Evolutionary conservation across 306 rosid species (phyloP).

Genomic region (Vachellia pachyceras): DNA sequence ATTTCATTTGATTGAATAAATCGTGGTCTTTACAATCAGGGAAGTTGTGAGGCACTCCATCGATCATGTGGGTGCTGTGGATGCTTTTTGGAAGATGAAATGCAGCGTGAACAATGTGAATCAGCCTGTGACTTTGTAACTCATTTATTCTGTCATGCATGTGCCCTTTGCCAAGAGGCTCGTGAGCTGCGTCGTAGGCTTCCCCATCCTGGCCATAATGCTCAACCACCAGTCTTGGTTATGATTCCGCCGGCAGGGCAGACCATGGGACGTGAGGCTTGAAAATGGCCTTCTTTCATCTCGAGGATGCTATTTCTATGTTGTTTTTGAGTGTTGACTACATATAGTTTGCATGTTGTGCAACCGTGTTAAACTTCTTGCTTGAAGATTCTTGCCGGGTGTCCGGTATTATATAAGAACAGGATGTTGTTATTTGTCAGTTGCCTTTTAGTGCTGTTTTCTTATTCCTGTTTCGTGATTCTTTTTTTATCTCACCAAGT

Average conservation of each 20-base stretch:
- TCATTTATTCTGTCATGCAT: slow-evolving; percentile 82
- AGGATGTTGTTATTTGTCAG: slow-evolving; percentile 1
- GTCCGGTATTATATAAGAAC: slow-evolving; percentile 33
- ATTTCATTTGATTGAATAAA: slow-evolving; percentile 20
- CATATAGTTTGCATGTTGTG: slow-evolving; percentile 23
- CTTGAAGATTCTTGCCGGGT: slow-evolving; percentile 26
- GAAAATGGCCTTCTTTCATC: slow-evolving; percentile 28
- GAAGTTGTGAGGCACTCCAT: slow-evolving; percentile 77
- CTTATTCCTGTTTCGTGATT: slow-evolving; percentile 21
- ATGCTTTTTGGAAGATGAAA: slow-evolving; percentile 74
- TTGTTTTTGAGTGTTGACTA: slow-evolving; percentile 23
- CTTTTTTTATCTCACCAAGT: slow-evolving; percentile 25
- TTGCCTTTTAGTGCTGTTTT: slow-evolving; percentile 25
- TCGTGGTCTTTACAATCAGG: slow-evolving; percentile 61
- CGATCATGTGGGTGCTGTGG: slow-evolving; percentile 94
- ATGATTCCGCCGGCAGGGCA: slow-evolving; percentile 95
- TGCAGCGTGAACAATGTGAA: slow-evolving; percentile 86
- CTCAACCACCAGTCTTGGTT: slow-evolving; percentile 70
- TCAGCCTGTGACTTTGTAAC: slow-evolving; percentile 80
- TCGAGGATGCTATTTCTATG: slow-evolving; percentile 31
- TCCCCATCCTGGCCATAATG: slow-evolving; percentile 91
- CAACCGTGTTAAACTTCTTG: slow-evolving; percentile 10
- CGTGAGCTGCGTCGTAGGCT: slow-evolving; percentile 93
- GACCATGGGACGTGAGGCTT: slow-evolving; percentile 80
- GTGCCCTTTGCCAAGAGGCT: slow-evolving; percentile 97